Percentiles rank a stretch among this genome's conserved stretches.
Evolutionary conservation across 805 yeast genomes (phyloP).

Genomic region (Pichia membranifaciens): DNA sequence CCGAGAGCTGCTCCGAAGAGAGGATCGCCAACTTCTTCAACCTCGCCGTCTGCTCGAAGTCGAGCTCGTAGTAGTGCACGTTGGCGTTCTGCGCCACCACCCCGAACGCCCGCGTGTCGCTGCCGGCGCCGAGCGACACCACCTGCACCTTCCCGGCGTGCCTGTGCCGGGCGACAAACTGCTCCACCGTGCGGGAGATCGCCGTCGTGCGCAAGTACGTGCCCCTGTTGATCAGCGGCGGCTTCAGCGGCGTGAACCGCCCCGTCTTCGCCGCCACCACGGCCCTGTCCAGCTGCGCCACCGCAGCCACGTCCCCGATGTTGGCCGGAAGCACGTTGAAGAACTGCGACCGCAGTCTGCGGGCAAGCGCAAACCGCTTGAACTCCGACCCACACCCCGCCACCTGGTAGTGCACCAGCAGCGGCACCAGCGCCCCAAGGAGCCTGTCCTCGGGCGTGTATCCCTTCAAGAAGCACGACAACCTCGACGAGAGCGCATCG

Average conservation of each 20-base stretch:
- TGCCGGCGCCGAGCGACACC: constrained; percentile 74
- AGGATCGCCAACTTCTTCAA: constrained; percentile 47
- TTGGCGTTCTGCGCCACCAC: constrained; percentile 32
- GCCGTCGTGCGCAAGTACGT: constrained; percentile 56
- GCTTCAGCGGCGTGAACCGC: constrained; percentile 27
- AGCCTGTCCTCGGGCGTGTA: constrained; percentile 39
- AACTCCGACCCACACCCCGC: constrained; percentile 32
- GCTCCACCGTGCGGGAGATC: constrained; percentile 42
- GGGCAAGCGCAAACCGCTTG: constrained; percentile 23
- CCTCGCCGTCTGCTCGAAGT: constrained; percentile 49
- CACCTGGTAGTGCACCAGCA: constrained; percentile 36
- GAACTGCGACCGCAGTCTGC: constrained; percentile 37
- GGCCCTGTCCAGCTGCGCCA: constrained; percentile 3
- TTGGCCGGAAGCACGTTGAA: constrained; percentile 23
- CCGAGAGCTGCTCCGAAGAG: constrained; percentile 18
- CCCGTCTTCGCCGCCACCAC: background rate
- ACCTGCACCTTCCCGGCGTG: constrained; percentile 38
- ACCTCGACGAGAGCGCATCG: constrained; percentile 65
- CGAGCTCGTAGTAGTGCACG: constrained; percentile 53
- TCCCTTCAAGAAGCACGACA: constrained; percentile 42
- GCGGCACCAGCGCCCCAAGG: constrained; percentile 28
- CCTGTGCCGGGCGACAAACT: constrained; percentile 33
- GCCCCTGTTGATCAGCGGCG: constrained; percentile 68
- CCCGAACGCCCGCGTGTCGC: constrained; percentile 63
- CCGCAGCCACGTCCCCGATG: background rate